Evolutionary conservation across 2,329 filamentous ascomycete genomes (phyloP), one percentile per base, ranked within the genome.

Genomic region (Graphium sp.): DNA sequence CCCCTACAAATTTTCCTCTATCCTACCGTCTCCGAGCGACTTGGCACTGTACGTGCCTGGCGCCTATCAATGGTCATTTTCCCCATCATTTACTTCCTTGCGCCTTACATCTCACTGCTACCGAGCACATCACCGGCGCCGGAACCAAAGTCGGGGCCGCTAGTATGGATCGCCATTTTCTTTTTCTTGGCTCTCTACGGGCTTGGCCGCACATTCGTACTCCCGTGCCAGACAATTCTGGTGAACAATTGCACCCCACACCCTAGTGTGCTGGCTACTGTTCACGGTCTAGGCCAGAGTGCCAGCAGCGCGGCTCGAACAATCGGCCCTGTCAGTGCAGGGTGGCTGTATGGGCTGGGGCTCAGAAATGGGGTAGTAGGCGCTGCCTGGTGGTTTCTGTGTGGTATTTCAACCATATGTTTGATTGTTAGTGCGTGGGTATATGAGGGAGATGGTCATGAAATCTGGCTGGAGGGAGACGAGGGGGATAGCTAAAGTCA

Each of bases 51-150:
- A 29, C 56, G 58, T 5, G 74, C 71, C 24, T 83, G 75, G 60
- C 66, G 74, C 4, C 49, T 63, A n/a, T 79, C 72, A 22, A 55
- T 85, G 1, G 62, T 73, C 23, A 63, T 75, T 28, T 85, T 84
- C 35, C 76, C 80, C 0, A 18, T 80, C 7, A 64, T 74, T 0
- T 87, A 87, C 47, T 53, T 70, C 7, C 43, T 77, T 7, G 63
- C 77, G 21, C 81, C 80, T 0, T 84, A 74, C 43, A 60, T 87
- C 9, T 66, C 77, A 2, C 49, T 84, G 18, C 58, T 84, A 2
- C 78, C 74, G 0, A 66, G 66, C 21, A 35, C 53, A 22, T 43
- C 55, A 2, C 50, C 56, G 2, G 55, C 58, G 2, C 67, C 70
- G 2, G 56, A 55, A 6, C 44, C 53, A 21, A 66, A 66, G 26